Percentiles rank a stretch among this genome's conserved stretches.
Evolutionary conservation across 2,329 filamentous ascomycete genomes (phyloP).

Genomic region (Paecilomyces formosus): DNA sequence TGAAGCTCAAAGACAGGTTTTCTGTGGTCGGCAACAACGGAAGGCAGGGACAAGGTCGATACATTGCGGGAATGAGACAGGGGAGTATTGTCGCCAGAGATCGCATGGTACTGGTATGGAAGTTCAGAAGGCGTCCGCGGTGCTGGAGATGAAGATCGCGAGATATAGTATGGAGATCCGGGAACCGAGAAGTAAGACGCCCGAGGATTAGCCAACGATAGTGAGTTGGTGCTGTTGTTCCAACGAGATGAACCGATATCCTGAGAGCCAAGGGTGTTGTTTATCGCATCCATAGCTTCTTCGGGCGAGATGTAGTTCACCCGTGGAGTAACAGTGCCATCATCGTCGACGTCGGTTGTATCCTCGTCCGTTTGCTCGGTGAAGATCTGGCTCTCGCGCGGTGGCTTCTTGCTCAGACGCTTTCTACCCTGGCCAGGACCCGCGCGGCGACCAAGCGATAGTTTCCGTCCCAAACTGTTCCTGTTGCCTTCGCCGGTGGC

Average conservation of each 20-base stretch:
- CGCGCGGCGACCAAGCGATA: constrained; percentile 10
- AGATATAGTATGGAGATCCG: constrained; percentile 5
- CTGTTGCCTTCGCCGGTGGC: background rate
- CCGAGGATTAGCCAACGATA: constrained; percentile 1
- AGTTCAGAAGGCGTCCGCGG: background rate
- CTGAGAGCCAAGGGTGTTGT: background rate
- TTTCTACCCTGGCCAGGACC: constrained; percentile 11
- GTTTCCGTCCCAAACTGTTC: constrained; percentile 3
- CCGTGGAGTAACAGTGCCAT: background rate
- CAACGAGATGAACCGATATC: background rate
- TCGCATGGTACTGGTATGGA: background rate
- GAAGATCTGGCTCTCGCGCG: constrained; percentile 4
- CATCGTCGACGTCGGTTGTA: background rate
- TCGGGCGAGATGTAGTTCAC: background rate
- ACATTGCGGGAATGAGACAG: background rate
- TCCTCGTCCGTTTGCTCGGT: constrained; percentile 2
- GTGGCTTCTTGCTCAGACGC: constrained; percentile 6
- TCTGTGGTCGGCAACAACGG: constrained; percentile 16
- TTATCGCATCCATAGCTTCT: background rate
- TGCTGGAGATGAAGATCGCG: constrained; percentile 40
- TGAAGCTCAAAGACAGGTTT: constrained; percentile 50
- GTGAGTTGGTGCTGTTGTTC: background rate
- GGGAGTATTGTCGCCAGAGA: background rate
- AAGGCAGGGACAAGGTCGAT: background rate
- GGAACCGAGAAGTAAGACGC: background rate